phyloP scores from a whole-genome alignment of 2,329 filamentous ascomycete genomes.

The Ploettnerulaceae sp. region DNA sequence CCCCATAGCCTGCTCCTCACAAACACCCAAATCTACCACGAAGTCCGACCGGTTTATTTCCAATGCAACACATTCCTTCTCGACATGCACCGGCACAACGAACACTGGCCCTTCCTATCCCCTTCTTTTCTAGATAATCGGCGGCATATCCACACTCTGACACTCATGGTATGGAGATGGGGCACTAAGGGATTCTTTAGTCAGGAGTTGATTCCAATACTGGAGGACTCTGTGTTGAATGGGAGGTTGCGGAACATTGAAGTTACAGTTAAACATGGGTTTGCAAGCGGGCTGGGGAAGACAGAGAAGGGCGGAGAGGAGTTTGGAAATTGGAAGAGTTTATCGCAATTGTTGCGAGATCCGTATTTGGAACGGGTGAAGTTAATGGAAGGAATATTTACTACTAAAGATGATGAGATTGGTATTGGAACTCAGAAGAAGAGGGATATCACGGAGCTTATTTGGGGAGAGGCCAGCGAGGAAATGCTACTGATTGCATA shows the following conservation, averaged over 20 bases:
- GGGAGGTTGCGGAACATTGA: slow-evolving; percentile 27
- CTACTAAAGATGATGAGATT: slow-evolving; percentile 2
- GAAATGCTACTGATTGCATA: background rate
- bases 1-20: slow-evolving; percentile 27
- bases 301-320: too few relatives aligned
- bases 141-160: slow-evolving; percentile 19
- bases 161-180: slow-evolving; percentile 22
- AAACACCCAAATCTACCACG: slow-evolving; percentile 26
- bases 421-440: background rate
- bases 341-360: slow-evolving; percentile 23
- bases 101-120: slow-evolving; percentile 17
- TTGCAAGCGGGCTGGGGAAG: slow-evolving; percentile 5
- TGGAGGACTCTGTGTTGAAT: slow-evolving; percentile 29
- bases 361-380: slow-evolving; percentile 21
- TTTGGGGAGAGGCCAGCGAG: background rate
- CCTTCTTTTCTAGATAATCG: slow-evolving; percentile 20
- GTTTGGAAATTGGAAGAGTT: slow-evolving; percentile 15
- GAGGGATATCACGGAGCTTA: slow-evolving; percentile 4
- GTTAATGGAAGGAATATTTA: slow-evolving; percentile 8
- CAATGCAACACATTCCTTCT: slow-evolving; percentile 25
- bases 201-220: slow-evolving; percentile 12
- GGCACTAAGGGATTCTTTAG: slow-evolving; percentile 25
- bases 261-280: slow-evolving; percentile 18
- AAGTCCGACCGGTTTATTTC: slow-evolving; percentile 28
- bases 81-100: slow-evolving; percentile 16